phyloP scores from a whole-genome alignment of 495 filamentous ascomycete genomes.

The Aspergillus kassunensis region DNA sequence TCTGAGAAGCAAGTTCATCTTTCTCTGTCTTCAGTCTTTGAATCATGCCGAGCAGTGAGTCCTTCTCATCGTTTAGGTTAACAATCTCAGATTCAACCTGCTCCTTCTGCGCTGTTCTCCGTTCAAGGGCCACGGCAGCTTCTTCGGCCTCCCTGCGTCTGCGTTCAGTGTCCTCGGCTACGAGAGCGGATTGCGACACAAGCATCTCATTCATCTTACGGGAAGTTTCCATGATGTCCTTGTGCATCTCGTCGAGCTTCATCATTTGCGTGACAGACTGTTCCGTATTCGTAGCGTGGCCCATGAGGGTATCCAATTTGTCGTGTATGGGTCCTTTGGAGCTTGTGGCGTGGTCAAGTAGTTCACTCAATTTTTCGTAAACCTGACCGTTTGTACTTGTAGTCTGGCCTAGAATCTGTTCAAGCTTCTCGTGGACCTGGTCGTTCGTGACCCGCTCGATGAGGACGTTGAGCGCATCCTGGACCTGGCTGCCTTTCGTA shows the following conservation, averaged over 20 bases:
- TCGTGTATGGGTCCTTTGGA: slow-evolving; percentile 69
- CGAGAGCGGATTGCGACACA: slow-evolving; percentile 68
- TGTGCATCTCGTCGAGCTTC: slow-evolving; percentile 83
- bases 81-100: slow-evolving; percentile 69
- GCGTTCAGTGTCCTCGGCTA: slow-evolving; percentile 73
- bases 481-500: slow-evolving; percentile 53
- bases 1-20: slow-evolving; percentile 67
- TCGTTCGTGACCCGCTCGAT: slow-evolving; percentile 54
- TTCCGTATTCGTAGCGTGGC: slow-evolving; percentile 32
- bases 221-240: slow-evolving; percentile 82
- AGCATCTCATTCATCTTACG: slow-evolving; percentile 84
- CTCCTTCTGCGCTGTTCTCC: slow-evolving; percentile 70
- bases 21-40: slow-evolving; percentile 60
- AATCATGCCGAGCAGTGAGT: slow-evolving; percentile 55
- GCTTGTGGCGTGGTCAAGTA: slow-evolving; percentile 58
- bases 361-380: slow-evolving; percentile 43
- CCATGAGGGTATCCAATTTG: slow-evolving; percentile 49
- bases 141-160: slow-evolving; percentile 81
- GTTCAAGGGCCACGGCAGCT: slow-evolving; percentile 74
- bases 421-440: slow-evolving; percentile 41
- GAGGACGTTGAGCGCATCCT: slow-evolving; percentile 78
- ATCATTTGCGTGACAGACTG: slow-evolving; percentile 58
- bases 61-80: slow-evolving; percentile 60
- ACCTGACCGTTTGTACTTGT: slow-evolving; percentile 48
- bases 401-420: slow-evolving; percentile 59